phyloP scores from a whole-genome alignment of 2,329 filamentous ascomycete species.

The Monosporascus sp. region DNA sequence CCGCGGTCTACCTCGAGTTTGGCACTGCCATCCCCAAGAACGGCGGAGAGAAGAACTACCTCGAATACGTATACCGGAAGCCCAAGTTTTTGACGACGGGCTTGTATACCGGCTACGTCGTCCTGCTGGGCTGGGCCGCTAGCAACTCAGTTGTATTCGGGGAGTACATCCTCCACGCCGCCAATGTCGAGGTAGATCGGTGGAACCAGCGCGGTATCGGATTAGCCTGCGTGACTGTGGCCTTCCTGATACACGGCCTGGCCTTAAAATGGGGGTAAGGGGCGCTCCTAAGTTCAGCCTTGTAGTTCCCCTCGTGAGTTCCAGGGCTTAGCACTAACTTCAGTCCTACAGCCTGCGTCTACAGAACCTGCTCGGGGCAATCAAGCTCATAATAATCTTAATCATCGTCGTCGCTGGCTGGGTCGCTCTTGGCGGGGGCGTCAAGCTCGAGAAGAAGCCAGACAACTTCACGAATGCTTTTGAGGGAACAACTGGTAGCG shows the following conservation, averaged over 20 bases:
- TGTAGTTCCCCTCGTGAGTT: too few relatives aligned
- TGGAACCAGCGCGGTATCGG: constrained; percentile 55
- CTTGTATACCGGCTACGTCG: constrained; percentile 55
- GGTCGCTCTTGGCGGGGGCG: constrained; percentile 47
- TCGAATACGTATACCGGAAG: constrained; percentile 55
- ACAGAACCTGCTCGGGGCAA: constrained; percentile 53
- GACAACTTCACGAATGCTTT: constrained; percentile 56
- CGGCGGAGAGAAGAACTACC: constrained; percentile 62
- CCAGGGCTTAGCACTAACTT: neutral
- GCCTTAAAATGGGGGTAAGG: constrained; percentile 47
- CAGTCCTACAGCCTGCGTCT: constrained; percentile 36
- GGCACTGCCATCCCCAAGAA: constrained; percentile 57
- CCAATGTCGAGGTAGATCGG: constrained; percentile 38
- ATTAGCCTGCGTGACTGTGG: constrained; percentile 49
- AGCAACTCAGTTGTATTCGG: constrained; percentile 56
- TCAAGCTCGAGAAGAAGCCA: constrained; percentile 39
- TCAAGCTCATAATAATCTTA: constrained; percentile 55
- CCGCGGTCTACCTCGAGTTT: constrained; percentile 60
- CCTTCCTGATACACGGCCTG: constrained; percentile 45
- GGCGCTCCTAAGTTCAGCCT: neutral
- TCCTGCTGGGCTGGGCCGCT: constrained; percentile 56
- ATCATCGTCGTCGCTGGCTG: constrained; percentile 59
- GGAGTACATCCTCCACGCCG: constrained; percentile 51
- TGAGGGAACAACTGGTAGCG: constrained; percentile 37
- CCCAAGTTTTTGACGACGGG: constrained; percentile 56